A percentile compares a stretch with the other conserved stretches of the same genome.
Evolutionary conservation across 2,329 filamentous ascomycete genomes (phyloP).

Genomic region (Alternaria panax): DNA sequence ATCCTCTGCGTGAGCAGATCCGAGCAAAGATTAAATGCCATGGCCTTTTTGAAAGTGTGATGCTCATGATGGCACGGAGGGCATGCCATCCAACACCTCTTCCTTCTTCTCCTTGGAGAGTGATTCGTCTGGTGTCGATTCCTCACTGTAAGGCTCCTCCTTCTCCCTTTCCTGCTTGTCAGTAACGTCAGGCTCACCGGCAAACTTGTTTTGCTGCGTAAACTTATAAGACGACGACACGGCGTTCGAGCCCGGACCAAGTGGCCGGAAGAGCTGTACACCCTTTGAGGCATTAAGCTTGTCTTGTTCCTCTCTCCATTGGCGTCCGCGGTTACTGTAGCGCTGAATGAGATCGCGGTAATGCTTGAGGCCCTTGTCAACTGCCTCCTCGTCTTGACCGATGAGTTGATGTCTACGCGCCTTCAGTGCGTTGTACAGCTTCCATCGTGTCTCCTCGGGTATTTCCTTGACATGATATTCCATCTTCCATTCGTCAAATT

Average conservation of each 20-base stretch:
- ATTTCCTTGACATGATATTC: slow-evolving; percentile 77
- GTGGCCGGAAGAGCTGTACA: slow-evolving; percentile 42
- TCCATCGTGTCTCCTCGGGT: slow-evolving; percentile 18
- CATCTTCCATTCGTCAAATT: slow-evolving; percentile 70
- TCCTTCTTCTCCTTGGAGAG: slow-evolving; percentile 7
- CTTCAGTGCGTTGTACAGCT: slow-evolving; percentile 54
- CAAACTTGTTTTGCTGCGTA: not conserved
- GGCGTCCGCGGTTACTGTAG: slow-evolving; percentile 64
- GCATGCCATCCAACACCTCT: slow-evolving; percentile 8
- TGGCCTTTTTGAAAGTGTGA: not conserved
- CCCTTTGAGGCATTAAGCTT: slow-evolving; percentile 58
- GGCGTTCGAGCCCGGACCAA: slow-evolving; percentile 39
- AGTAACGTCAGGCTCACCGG: not conserved
- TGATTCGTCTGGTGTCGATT: not conserved
- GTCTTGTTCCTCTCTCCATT: slow-evolving; percentile 65
- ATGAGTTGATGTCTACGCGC: slow-evolving; percentile 60
- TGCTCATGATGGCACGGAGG: slow-evolving; percentile 7
- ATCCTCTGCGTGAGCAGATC: not conserved
- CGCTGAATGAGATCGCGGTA: slow-evolving; percentile 56
- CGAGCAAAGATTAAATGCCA: not conserved
- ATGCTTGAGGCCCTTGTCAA: slow-evolving; percentile 48
- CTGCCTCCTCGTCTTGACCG: slow-evolving; percentile 52
- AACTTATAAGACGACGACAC: not conserved
- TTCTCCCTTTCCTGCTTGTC: not conserved
- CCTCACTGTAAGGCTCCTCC: slow-evolving; percentile 1